Percentiles rank a stretch among this genome's conserved stretches.
These are phyloP conservation scores for Monilinia aucupariae DNA, from an alignment of 2,329 filamentous ascomycete genomes.

Conservation along the genomic window DNA sequence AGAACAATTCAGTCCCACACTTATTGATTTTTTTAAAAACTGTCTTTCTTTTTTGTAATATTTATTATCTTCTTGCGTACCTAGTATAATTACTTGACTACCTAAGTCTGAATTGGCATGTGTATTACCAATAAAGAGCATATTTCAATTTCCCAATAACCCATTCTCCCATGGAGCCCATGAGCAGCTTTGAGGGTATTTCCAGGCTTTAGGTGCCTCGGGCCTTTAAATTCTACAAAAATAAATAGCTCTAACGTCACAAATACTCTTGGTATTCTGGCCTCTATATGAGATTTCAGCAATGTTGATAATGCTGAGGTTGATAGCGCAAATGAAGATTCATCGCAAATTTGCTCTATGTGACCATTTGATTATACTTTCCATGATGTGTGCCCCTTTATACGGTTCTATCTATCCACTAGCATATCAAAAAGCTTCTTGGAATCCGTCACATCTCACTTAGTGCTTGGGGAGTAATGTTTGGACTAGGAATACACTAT, in stretches of 20 bases:
- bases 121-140: neutral
- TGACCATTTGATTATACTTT: neutral
- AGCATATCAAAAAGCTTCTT: neutral
- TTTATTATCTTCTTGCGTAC: neutral
- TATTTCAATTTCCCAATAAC: neutral
- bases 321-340: constrained; percentile 3
- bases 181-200: neutral
- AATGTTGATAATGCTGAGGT: constrained; percentile 9
- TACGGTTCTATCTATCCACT: neutral
- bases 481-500: constrained; percentile 5
- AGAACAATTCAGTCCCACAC: neutral
- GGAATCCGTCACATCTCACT: constrained; percentile 10
- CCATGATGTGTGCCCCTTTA: neutral
- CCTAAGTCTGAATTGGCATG: neutral
- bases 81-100: neutral
- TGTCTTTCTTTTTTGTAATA: neutral
- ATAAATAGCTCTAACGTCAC: neutral
- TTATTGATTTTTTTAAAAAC: neutral
- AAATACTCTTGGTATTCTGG: constrained; percentile 12
- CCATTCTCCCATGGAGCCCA: neutral
- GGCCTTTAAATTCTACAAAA: too few relatives aligned
- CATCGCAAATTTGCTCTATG: constrained; percentile 8
- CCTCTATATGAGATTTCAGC: constrained; percentile 12
- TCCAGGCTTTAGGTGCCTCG: neutral
- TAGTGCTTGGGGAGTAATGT: constrained; percentile 5